Evolutionary conservation across 768 basidiomycete genomes (phyloP), one percentile per base, ranked within the genome.

Genomic region (Agaricus sinodeliciosus): DNA sequence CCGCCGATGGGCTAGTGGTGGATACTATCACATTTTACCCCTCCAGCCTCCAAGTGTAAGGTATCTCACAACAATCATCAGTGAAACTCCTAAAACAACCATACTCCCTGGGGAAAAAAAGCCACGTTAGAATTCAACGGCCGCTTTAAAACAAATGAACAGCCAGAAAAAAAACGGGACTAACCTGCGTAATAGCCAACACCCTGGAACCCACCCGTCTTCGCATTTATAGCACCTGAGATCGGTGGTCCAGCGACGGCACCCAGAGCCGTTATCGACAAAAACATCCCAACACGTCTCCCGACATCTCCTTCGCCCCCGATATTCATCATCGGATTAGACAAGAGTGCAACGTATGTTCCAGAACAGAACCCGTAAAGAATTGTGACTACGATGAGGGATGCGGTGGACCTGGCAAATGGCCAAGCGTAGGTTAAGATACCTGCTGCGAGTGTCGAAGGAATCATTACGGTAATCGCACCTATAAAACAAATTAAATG

Each of bases 401-500:
- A 68, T 0, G 63, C 69, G 46, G 76, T 59, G 22, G 63, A 73
- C 40, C 59, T 67, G 0, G 77, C 76, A 62, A 80, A 84, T 1
- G 90, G 90, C 90, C 90, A 92, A 2, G 71, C 70, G 58, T 81
- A 82, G 0, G 87, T 87, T 41, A 84, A 60, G 31, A 81, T 64
- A 0, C 77, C 85, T 0, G 84, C 79, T 1, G 77, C 36, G n/a
- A 74, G 54, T 0, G 80, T 84, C 31, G 82, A 80, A 0, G 87
- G 84, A 12, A 76, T 77, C 73, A 90, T 84, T 27, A 85, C 69
- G 56, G 85, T 90, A 1, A 43, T 43, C 8, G 45, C 6, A 34
- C 15, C 15, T 34, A 31, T 18, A 35, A 7, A 4, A 18, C 11
- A n/a, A 18, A n/a, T 3, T 6, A 31, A 9, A 34, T 43, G 42